These are phyloP conservation scores for Bombardia bombarda DNA, from an alignment of 495 filamentous ascomycete species.

Conservation along the genomic window DNA sequence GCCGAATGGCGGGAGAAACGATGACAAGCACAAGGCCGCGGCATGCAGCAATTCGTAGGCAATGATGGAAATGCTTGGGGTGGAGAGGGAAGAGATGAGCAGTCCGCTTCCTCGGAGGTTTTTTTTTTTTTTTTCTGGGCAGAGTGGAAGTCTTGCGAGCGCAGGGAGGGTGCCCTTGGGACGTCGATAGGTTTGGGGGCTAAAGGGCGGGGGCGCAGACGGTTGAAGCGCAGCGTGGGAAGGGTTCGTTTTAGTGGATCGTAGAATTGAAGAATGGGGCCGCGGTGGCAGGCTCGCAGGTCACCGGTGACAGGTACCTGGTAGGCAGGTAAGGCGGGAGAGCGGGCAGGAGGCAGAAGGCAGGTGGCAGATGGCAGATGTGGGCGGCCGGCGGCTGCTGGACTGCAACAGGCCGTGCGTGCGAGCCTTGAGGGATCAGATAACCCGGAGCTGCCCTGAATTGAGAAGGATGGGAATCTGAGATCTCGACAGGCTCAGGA, in stretches of 20 bases:
- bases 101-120: no score
- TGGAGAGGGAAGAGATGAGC: no score
- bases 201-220: neutral
- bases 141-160: neutral
- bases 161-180: neutral
- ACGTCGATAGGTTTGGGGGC: neutral
- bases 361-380: neutral
- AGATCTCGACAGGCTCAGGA: neutral
- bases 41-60: constrained; percentile 19
- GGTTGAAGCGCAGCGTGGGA: constrained; percentile 1
- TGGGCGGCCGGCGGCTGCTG: no score
- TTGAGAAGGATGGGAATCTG: neutral
- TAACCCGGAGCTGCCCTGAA: no score
- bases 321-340: neutral
- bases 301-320: no score
- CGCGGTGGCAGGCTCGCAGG: no score
- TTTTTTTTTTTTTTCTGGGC: neutral
- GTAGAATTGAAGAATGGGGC: neutral
- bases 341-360: neutral
- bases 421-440: no score
- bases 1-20: constrained; percentile 19
- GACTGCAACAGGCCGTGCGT: no score
- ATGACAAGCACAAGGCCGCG: constrained; percentile 10
- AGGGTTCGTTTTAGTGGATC: neutral
- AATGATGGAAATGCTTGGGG: constrained; percentile 3